These are phyloP conservation scores for Magnolia officinalis DNA, from an alignment of 164 flowering plant genomes.

Conservation along the genomic window DNA sequence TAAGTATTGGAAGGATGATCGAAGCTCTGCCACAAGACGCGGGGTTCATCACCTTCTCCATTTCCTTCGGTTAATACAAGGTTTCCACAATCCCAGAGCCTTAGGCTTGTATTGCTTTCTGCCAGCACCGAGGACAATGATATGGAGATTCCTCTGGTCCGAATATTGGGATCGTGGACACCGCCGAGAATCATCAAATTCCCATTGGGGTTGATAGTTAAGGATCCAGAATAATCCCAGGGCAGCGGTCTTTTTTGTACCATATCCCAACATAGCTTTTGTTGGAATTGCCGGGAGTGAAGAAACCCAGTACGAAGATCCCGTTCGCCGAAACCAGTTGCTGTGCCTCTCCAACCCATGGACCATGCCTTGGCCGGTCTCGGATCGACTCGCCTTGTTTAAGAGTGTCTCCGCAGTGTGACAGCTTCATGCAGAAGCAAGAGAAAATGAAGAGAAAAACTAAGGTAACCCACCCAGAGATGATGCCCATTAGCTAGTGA, in stretches of 20 bases:
- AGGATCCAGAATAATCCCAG: no score
- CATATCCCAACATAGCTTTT: slow-evolving; percentile 20
- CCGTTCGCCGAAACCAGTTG: not conserved
- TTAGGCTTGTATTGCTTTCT: not conserved
- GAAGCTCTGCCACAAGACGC: slow-evolving; percentile 16
- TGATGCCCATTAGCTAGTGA: no score
- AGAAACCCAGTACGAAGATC: slow-evolving; percentile 1
- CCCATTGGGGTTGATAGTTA: no score
- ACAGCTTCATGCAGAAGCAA: no score
- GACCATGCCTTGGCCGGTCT: no score
- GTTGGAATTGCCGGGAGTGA: slow-evolving; percentile 1
- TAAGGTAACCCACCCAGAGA: no score
- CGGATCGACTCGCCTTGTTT: not conserved
- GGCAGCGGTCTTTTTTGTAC: slow-evolving; percentile 8
- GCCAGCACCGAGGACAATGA: not conserved
- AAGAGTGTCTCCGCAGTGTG: not conserved
- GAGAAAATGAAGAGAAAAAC: no score
- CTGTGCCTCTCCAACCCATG: not conserved
- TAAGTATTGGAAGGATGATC: slow-evolving; percentile 12
- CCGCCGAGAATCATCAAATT: no score
- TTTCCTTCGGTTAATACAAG: not conserved
- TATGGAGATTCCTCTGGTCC: not conserved
- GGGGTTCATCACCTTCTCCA: not conserved
- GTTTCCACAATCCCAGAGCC: not conserved
- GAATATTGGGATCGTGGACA: no score